Conservation (phyloP, 192 early-diverging fungal genomes). For the Spinellus fusiger region DNA sequence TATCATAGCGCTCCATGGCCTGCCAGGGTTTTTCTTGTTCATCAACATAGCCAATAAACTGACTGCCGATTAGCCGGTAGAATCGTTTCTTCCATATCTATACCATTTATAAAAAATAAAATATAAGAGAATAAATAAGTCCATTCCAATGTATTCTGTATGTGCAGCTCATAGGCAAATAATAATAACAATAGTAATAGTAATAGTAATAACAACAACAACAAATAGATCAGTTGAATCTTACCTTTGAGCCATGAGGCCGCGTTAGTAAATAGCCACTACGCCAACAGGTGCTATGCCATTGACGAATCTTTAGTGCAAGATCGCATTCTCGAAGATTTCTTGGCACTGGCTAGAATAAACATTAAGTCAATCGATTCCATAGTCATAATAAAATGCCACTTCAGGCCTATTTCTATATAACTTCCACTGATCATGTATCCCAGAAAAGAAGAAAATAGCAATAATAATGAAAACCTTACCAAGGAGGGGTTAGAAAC, state of each 20-base stretch:
- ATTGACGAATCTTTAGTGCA: conserved; percentile 18
- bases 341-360: conserved; percentile 9
- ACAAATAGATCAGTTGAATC: neutral
- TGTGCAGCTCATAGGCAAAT: neutral
- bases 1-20: conserved; percentile 8
- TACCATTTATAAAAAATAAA: neutral
- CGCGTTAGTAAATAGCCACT: conserved; percentile 12
- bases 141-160: neutral
- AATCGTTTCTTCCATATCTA: conserved; percentile 15
- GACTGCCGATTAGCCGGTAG: conserved; percentile 17
- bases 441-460: neutral
- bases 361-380: too few relatives aligned
- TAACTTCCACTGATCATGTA: neutral
- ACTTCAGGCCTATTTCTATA: too few relatives aligned
- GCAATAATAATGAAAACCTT: neutral
- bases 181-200: neutral
- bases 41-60: conserved; percentile 9
- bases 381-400: too few relatives aligned
- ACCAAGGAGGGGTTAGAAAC: conserved; percentile 15
- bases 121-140: neutral
- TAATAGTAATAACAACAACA: neutral
- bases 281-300: conserved; percentile 22
- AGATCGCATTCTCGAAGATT: conserved; percentile 21
- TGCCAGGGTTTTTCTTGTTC: conserved; percentile 3
- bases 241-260: conserved; percentile 13